These are phyloP conservation scores for Linnemannia schmuckeri DNA, from an alignment of 192 early-diverging fungal species.

Conservation along the genomic window DNA sequence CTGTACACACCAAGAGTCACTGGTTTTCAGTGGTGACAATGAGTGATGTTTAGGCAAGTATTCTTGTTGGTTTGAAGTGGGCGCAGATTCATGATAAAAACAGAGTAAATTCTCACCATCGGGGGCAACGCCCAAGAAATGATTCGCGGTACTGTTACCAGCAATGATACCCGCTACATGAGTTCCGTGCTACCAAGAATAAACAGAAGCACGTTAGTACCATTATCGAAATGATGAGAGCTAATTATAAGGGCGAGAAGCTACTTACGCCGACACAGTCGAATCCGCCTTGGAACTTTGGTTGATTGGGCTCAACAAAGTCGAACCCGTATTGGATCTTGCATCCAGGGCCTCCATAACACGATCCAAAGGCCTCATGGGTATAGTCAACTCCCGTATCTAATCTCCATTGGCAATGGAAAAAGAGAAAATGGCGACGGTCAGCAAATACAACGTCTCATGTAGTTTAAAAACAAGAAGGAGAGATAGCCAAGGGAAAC, in stretches of 20 bases:
- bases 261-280: constrained; percentile 46
- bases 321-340: constrained; percentile 71
- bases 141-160: constrained; percentile 61
- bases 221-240: no score
- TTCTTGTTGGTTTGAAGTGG: not conserved
- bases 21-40: not conserved
- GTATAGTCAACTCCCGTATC: constrained; percentile 67
- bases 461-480: not conserved
- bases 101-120: constrained; percentile 59
- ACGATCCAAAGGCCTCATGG: constrained; percentile 75
- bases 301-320: constrained; percentile 58
- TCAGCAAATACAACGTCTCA: not conserved
- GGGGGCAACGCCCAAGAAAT: constrained; percentile 87
- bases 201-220: no score
- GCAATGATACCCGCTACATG: constrained; percentile 80
- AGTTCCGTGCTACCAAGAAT: constrained; percentile 62
- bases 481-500: not conserved
- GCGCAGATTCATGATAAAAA: not conserved
- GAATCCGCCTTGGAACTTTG: constrained; percentile 16
- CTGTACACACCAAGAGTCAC: constrained; percentile 82
- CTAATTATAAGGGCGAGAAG: not conserved
- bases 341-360: constrained; percentile 72
- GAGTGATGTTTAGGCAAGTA: not conserved
- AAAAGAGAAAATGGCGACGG: not conserved
- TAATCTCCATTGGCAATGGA: not conserved